Evolutionary conservation across 129 eudicot species (phyloP), one percentile per base, ranked within the genome.

Genomic region (Rutidosis leptorrhynchoides): DNA sequence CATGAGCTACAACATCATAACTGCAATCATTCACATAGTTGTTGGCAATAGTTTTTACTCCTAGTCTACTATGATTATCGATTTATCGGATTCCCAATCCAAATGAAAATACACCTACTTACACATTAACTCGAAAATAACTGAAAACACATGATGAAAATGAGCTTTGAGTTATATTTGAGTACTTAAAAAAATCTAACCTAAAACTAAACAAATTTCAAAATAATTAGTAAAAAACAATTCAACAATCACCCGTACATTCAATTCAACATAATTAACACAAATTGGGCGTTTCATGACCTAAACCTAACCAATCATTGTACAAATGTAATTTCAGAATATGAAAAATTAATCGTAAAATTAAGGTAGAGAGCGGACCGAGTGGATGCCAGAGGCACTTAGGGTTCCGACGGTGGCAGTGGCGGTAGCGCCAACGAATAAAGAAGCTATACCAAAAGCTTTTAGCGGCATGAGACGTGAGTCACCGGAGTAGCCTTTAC

Each of bases 391-490:
- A 71, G 74, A 79, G 60, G 85, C 83, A 7, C 75, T 53, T 17
- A 91, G 77, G 53, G 87, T 51, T 8, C 88, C 86, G 53, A 73
- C 12, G n/a, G 84, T 55, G 56, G 94, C 90, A 61, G 94, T 70
- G 29, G 93, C 93, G 71, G 75, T 53, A 71, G 94, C 94, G 42
- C 97, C 96, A 68, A 91, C 88, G 75, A 91, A 83, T 67, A 91
- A 85, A 22, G 97, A 84, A 33, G 94, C 94, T 24, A 91, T 84
- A 77, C 82, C 85, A 72, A 91, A 91, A 70, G 97, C 97, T 78
- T 91, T 91, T 5, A 91, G 58, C 0, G 97, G 97, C 97, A 91
- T 87, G 37, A 87, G 76, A 48, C 72, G 83, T 25, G 81, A 74
- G 69, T 82, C 85, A 40, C 94, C 97, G 54, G 81, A 70, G 68